phyloP scores from a whole-genome alignment of 2,329 filamentous ascomycete genomes.

The Rutstroemia sp. region DNA sequence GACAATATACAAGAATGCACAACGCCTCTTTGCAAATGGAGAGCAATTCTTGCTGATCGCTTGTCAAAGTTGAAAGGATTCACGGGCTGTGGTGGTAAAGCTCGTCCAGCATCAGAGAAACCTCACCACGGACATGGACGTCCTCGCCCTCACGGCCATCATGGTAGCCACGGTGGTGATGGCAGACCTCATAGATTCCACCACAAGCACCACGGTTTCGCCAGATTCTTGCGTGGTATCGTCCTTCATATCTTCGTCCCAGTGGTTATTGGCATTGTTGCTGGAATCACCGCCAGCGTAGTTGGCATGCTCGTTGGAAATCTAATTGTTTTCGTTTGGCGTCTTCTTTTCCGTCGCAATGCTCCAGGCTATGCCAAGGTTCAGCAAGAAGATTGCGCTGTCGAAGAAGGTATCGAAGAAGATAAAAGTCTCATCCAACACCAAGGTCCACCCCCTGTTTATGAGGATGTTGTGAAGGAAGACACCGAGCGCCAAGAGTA shows the following conservation, averaged over 20 bases:
- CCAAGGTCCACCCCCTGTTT: slow-evolving; percentile 26
- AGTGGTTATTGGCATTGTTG: slow-evolving; percentile 59
- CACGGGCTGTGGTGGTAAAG: slow-evolving; percentile 22
- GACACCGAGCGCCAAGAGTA: slow-evolving; percentile 12
- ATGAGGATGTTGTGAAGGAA: slow-evolving; percentile 20
- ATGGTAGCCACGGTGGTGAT: slow-evolving; percentile 18
- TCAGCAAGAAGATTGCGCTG: slow-evolving; percentile 17
- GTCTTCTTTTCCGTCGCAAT: slow-evolving; percentile 43
- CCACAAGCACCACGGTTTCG: slow-evolving; percentile 35
- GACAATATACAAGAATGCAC: slow-evolving; percentile 32
- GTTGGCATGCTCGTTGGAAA: slow-evolving; percentile 61
- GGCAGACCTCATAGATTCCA: slow-evolving; percentile 27
- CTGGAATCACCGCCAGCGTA: slow-evolving; percentile 60
- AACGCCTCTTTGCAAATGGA: slow-evolving; percentile 48
- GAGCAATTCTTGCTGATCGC: slow-evolving; percentile 41
- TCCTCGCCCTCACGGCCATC: slow-evolving; percentile 21
- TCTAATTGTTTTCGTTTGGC: slow-evolving; percentile 51
- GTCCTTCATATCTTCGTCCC: slow-evolving; percentile 59
- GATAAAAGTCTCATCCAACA: slow-evolving; percentile 20
- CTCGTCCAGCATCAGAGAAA: slow-evolving; percentile 15
- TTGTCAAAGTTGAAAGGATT: slow-evolving; percentile 36
- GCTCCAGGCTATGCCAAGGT: slow-evolving; percentile 17
- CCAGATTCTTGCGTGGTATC: slow-evolving; percentile 46
- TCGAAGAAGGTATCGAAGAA: slow-evolving; percentile 19
- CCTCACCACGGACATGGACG: slow-evolving; percentile 9